Evolutionary conservation across 805 yeast genomes (phyloP).

Genomic region (Myxozyma vanderwaltii): DNA sequence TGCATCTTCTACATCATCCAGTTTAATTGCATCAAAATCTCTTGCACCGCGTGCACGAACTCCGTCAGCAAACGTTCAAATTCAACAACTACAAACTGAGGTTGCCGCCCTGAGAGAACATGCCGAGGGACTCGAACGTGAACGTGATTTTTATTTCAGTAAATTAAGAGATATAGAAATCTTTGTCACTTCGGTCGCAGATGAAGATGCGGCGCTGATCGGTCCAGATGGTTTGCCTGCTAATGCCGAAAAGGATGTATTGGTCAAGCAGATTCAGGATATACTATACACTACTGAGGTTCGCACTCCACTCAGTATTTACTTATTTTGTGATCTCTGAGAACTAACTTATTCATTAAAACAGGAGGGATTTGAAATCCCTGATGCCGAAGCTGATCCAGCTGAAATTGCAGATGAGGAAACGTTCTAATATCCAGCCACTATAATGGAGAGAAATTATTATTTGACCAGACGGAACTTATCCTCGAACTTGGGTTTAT

Average conservation of each 20-base stretch:
- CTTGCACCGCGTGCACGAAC: constrained; percentile 26
- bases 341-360: background rate
- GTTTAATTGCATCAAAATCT: too few relatives aligned
- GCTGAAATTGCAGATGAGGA: constrained; percentile 36
- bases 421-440: constrained; percentile 12
- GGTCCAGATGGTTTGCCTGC: constrained; percentile 57
- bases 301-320: background rate
- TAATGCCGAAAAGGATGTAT: constrained; percentile 30
- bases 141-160: constrained; percentile 86
- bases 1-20: background rate
- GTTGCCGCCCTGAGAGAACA: constrained; percentile 59
- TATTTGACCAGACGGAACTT: too few relatives aligned
- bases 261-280: constrained; percentile 61
- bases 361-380: constrained; percentile 65
- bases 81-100: constrained; percentile 50
- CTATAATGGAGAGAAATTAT: background rate
- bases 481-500: background rate
- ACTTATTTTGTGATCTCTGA: background rate
- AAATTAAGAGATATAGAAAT: constrained; percentile 88
- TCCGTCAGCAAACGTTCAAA: constrained; percentile 29
- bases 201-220: constrained; percentile 52
- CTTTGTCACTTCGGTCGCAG: constrained; percentile 64
- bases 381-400: constrained; percentile 45
- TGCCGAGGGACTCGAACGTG: constrained; percentile 66
- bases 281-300: constrained; percentile 69